Evolutionary conservation across 2,329 filamentous ascomycete genomes (phyloP), one percentile per base, ranked within the genome.

Genomic region (Xylariaceae sp.): DNA sequence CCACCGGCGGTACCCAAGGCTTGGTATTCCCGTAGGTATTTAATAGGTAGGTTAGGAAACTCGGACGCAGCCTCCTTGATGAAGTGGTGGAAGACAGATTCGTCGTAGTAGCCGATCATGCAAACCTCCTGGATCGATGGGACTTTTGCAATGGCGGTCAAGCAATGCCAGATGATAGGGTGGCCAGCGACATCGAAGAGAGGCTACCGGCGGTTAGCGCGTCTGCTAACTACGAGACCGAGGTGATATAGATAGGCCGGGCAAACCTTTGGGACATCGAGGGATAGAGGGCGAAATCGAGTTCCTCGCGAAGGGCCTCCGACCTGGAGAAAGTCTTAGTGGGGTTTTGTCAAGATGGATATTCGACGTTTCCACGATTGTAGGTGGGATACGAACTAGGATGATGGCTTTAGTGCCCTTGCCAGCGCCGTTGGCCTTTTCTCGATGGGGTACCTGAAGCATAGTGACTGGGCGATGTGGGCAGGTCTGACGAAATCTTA

Each of bases 21-120:
- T 76, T 96, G 89, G 80, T 99, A 99, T 81, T 99, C 95, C 72
- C 95, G 90, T 51, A 99, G 86, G 79, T 99, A 99, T 75, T 93
- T 91, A 78, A 98, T 91, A 68, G 87, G 87, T 69, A 98, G 86
- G 71, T 91, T 85, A 51, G 93, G 91, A 79, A 96, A 96, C 73
- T 91, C 89, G 74, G 85, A 85, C 59, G 87, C 81, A 59, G 92
- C 86, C 73, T 96, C 90, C 77, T 96, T 96, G 81, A 98, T 96
- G 79, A 98, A 98, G 77, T 97, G 93, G 70, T 92, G 90, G 84
- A 98, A 97, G 69, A 98, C 91, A 44, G 86, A 84, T 79, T 98
- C 95, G 74, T 99, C 95, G 76, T 98, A 99, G 85, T 99, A 99
- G 71, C 95, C 95, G 71, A 99, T 96, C 71, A 99, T 88, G 80